phyloP scores from a whole-genome alignment of 306 rosid genomes.

The Pterocarpus macrocarpus region DNA sequence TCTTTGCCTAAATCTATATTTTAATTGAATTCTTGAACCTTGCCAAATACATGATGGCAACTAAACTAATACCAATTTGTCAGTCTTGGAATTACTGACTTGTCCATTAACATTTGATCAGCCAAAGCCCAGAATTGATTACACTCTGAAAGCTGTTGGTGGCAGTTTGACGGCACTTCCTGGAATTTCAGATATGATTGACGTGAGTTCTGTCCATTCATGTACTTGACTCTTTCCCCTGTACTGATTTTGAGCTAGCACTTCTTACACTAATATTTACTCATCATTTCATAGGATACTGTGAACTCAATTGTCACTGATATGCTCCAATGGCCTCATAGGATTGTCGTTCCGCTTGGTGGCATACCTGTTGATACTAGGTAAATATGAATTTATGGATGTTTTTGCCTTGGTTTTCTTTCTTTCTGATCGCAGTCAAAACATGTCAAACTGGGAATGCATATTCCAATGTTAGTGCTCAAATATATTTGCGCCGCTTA shows the following conservation, averaged over 20 bases:
- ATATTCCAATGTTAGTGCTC: slow-evolving; percentile 26
- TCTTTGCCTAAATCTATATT: slow-evolving; percentile 37
- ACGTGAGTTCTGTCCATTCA: slow-evolving; percentile 65
- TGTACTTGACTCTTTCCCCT: slow-evolving; percentile 19
- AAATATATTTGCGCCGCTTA: background rate
- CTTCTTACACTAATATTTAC: slow-evolving; percentile 38
- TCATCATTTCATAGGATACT: slow-evolving; percentile 70
- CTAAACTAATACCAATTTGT: background rate
- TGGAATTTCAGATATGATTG: slow-evolving; percentile 98
- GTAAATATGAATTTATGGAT: slow-evolving; percentile 53
- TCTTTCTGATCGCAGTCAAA: slow-evolving; percentile 15
- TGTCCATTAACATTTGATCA: slow-evolving; percentile 56
- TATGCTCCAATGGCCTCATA: slow-evolving; percentile 97
- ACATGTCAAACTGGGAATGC: background rate
- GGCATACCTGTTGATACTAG: slow-evolving; percentile 84
- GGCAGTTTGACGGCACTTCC: slow-evolving; percentile 97
- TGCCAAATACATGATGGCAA: slow-evolving; percentile 7
- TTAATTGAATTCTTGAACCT: slow-evolving; percentile 33
- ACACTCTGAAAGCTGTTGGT: slow-evolving; percentile 91
- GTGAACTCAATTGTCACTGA: slow-evolving; percentile 81
- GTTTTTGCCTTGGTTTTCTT: background rate
- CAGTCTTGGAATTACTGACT: slow-evolving; percentile 28
- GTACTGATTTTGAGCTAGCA: slow-evolving; percentile 15
- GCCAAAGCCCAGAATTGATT: slow-evolving; percentile 93
- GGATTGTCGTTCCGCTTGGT: slow-evolving; percentile 89